Evolutionary conservation across 495 filamentous ascomycete species (phyloP).

Genomic region (Aspergillus bridgeri): DNA sequence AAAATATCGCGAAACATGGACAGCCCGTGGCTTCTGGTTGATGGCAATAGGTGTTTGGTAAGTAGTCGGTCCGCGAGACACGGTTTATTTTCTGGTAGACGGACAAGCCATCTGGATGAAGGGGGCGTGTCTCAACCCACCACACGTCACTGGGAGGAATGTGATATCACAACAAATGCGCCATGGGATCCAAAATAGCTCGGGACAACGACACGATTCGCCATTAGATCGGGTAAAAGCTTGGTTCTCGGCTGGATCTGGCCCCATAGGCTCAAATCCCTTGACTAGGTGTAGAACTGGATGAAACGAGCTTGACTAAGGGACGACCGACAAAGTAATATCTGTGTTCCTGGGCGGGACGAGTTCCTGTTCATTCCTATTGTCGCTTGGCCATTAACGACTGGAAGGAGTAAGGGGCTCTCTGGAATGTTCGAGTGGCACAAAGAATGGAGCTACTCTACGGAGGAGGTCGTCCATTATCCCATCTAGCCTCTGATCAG

Average conservation of each 20-base stretch:
- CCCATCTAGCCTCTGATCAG: neutral
- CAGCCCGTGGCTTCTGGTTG: neutral
- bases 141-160: neutral
- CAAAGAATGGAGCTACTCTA: neutral
- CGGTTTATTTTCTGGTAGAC: neutral
- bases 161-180: neutral
- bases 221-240: neutral
- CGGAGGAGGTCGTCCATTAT: neutral
- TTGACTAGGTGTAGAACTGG: neutral
- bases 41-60: neutral
- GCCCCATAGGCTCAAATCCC: neutral
- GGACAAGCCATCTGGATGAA: neutral
- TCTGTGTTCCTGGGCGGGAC: too few species aligned
- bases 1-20: too few species aligned
- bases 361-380: neutral
- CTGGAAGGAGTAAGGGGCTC: neutral
- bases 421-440: neutral
- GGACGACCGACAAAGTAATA: too few species aligned
- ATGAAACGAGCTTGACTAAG: too few species aligned
- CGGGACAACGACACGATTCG: too few species aligned
- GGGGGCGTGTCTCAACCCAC: neutral
- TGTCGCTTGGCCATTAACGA: neutral
- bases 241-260: neutral
- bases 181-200: too few species aligned
- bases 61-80: too few species aligned